phyloP scores from a whole-genome alignment of 306 rosid species.

The apple (Malus domestica) region ASM211411v1 NC_041789.1:24329001-24329500 shows the following conservation, averaged over 20 bases:
- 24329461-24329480: too few species aligned
- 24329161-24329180: conserved; percentile 31
- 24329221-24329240: neutral
- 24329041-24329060: conserved; percentile 34
- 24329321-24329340: neutral
- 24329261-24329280: neutral
- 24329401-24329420: neutral
- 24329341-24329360: neutral
- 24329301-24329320: neutral
- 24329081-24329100: conserved; percentile 86
- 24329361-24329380: neutral
- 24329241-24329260: neutral
- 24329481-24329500: too few species aligned
- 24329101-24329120: conserved; percentile 44
- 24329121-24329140: conserved; percentile 62
- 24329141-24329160: conserved; percentile 20
- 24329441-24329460: too few species aligned
- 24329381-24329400: neutral
- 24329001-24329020: neutral
- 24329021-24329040: neutral
- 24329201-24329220: conserved; percentile 42
- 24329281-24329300: conserved; percentile 24
- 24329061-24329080: conserved; percentile 61
- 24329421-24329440: too few species aligned
- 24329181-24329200: conserved; percentile 47